Base-by-base conservation (phyloP, 2,329 filamentous ascomycete species). In the Bipolaris zeicola region DNA sequence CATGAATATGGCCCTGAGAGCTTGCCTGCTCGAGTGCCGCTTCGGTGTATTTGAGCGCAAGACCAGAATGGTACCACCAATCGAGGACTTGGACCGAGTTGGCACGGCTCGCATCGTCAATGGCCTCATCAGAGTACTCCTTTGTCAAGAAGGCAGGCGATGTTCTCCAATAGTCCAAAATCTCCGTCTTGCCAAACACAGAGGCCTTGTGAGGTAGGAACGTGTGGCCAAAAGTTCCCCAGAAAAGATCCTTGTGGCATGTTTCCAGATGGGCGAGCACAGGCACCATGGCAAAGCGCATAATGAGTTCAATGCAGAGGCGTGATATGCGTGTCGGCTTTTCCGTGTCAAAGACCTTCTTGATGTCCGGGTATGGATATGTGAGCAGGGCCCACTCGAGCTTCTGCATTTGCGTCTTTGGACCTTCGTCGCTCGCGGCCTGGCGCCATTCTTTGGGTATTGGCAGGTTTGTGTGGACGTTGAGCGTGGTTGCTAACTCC, bases 91-190 rank as follows among this genome's bases (percentile, higher is more conserved):
- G 86, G 13, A 96, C 84, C 65, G 92, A 95, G 4, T 94, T 93
- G 55, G 91, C 89, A 51, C 89, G 88, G 1, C 91, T 96, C 6
- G 94, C 94, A 28, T 90, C 90, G 70, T 98, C 92, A 24, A 98
- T 83, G 10, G 92, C 91, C 74, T 96, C 92, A 37, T 85, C 81
- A 49, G 90, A 89, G 74, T 97, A 96, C 69, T 96, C 91, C 71
- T 94, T 93, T 58, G 90, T 91, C 2, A 92, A 82, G 61, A 96
- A 94, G 11, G 88, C 91, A 0, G 88, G 87, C 13, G 90, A 93
- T 31, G 89, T 89, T 48, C 88, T 87, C 94, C 94, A 98, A 85
- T 93, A 97, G 61, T 95, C 90, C 7, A 98, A 81, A 31, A 98
- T 90, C 57, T 92, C 90, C 1, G 87, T 87, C 49, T 91, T 89